Conservation (phyloP, 495 filamentous ascomycete genomes). For the Paragyromitra xinjiangensis region DNA sequence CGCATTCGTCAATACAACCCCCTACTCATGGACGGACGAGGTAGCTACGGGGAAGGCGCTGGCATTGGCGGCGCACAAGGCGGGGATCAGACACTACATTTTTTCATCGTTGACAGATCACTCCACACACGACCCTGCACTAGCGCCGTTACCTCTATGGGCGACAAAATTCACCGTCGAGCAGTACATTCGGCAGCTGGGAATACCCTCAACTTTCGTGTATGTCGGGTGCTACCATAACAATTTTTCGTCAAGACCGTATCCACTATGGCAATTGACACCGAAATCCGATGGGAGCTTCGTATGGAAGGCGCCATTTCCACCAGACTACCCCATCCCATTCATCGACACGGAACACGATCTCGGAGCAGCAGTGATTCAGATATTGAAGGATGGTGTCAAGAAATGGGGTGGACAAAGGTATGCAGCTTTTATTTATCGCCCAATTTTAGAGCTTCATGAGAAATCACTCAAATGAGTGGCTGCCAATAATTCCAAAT, state of each 20-base stretch:
- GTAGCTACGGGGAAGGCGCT: slow-evolving; percentile 83
- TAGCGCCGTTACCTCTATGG: slow-evolving; percentile 77
- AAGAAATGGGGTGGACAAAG: slow-evolving; percentile 84
- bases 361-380: slow-evolving; percentile 89
- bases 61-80: slow-evolving; percentile 86
- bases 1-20: slow-evolving; percentile 97
- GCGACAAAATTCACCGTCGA: slow-evolving; percentile 89
- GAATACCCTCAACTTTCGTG: slow-evolving; percentile 86
- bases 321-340: slow-evolving; percentile 84
- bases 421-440: slow-evolving; percentile 61
- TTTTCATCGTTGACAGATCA: slow-evolving; percentile 98
- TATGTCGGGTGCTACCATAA: slow-evolving; percentile 99
- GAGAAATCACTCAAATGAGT: slow-evolving; percentile 28
- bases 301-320: slow-evolving; percentile 93
- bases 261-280: slow-evolving; percentile 89
- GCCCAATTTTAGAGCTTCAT: slow-evolving; percentile 12
- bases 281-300: slow-evolving; percentile 76
- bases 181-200: slow-evolving; percentile 84
- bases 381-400: slow-evolving; percentile 93
- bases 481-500: background rate
- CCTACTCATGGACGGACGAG: slow-evolving; percentile 87
- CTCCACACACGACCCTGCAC: slow-evolving; percentile 63
- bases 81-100: slow-evolving; percentile 87
- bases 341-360: slow-evolving; percentile 99
- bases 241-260: slow-evolving; percentile 93